Evolutionary conservation across 192 early-diverging fungal genomes (phyloP).

Genomic region (Gamsiella multidivaricata): DNA sequence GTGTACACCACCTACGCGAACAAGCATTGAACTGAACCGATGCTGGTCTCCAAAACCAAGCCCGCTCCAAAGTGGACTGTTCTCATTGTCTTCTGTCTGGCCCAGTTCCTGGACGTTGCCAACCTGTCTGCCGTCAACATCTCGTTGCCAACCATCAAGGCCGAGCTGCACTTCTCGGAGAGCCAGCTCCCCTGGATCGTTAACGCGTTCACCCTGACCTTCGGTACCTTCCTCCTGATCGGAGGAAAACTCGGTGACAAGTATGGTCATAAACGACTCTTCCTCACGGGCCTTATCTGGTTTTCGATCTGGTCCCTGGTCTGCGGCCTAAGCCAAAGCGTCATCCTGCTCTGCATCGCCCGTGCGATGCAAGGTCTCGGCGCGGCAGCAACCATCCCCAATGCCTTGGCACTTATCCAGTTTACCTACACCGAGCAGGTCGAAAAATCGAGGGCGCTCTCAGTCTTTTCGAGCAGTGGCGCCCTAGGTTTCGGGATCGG

Average conservation of each 20-base stretch:
- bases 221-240: slow-evolving; percentile 56
- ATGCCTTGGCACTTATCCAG: slow-evolving; percentile 52
- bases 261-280: slow-evolving; percentile 54
- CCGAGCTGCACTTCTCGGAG: slow-evolving; percentile 45
- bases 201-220: slow-evolving; percentile 54
- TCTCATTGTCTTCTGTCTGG: slow-evolving; percentile 51
- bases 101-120: slow-evolving; percentile 52
- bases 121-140: slow-evolving; percentile 60
- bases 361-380: slow-evolving; percentile 54
- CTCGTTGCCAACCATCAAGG: slow-evolving; percentile 51
- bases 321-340: slow-evolving; percentile 37
- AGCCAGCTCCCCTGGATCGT: slow-evolving; percentile 55
- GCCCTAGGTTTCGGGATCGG: slow-evolving; percentile 51
- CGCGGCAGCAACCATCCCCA: slow-evolving; percentile 53
- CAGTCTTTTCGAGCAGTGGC: slow-evolving; percentile 50
- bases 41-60: slow-evolving; percentile 23
- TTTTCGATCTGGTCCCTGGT: slow-evolving; percentile 55
- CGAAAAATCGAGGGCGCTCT: slow-evolving; percentile 42
- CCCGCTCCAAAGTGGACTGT: slow-evolving; percentile 40
- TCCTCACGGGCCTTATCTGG: slow-evolving; percentile 48
- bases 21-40: neutral
- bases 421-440: slow-evolving; percentile 45
- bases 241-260: slow-evolving; percentile 56
- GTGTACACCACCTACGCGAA: too few relatives aligned
- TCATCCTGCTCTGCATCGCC: slow-evolving; percentile 42